Conservation (phyloP, 1,284 basidiomycete species). For the Naganishia albida region DNA sequence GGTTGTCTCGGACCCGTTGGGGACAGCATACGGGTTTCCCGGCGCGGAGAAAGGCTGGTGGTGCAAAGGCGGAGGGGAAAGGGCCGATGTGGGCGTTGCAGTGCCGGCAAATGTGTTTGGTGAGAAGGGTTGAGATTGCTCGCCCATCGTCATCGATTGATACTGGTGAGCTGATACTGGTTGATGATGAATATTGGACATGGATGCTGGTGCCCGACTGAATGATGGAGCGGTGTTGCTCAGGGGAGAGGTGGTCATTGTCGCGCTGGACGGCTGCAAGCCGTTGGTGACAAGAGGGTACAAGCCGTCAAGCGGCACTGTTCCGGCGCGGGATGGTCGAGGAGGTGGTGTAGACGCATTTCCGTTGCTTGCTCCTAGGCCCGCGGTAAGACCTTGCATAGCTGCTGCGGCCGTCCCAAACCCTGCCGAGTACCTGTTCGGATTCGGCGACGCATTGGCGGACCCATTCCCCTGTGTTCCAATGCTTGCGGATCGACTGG, state of each 20-base stretch:
- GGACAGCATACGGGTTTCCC: constrained; percentile 40
- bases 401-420: constrained; percentile 21
- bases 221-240: constrained; percentile 9
- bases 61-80: constrained; percentile 38
- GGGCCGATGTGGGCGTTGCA: constrained; percentile 15
- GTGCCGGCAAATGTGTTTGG: constrained; percentile 1
- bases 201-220: constrained; percentile 13
- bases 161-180: constrained; percentile 13
- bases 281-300: constrained; percentile 24
- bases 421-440: constrained; percentile 49
- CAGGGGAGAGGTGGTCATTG: constrained; percentile 11
- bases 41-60: constrained; percentile 44
- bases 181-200: constrained; percentile 15
- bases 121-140: constrained; percentile 3
- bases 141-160: constrained; percentile 20
- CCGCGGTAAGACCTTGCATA: constrained; percentile 10
- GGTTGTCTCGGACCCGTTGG: constrained; percentile 9
- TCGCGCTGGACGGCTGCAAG: constrained; percentile 5
- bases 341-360: constrained; percentile 38
- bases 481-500: constrained; percentile 18
- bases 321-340: constrained; percentile 50
- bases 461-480: constrained; percentile 38
- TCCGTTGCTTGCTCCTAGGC: constrained; percentile 8
- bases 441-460: constrained; percentile 47
- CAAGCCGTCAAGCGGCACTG: constrained; percentile 46